phyloP scores from a whole-genome alignment of 2,329 filamentous ascomycete species.

The Trichoderma cornu-damae region DNA sequence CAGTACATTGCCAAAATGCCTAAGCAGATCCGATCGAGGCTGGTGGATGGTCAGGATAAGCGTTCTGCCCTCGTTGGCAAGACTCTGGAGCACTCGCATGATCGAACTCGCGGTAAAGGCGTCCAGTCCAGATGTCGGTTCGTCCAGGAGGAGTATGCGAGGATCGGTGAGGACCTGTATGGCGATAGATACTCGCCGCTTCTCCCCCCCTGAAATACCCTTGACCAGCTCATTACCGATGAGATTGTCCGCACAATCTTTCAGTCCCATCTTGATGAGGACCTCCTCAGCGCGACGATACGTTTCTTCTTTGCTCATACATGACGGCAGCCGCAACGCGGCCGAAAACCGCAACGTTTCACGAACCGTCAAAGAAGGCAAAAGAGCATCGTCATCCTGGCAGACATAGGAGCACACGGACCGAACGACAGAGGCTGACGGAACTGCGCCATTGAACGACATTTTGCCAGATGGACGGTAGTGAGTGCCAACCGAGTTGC shows the following conservation, averaged over 20 bases:
- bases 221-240: slow-evolving; percentile 69
- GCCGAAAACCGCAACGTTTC: slow-evolving; percentile 70
- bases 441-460: slow-evolving; percentile 63
- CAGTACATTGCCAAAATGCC: slow-evolving; percentile 65
- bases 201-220: slow-evolving; percentile 75
- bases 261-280: slow-evolving; percentile 68
- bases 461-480: slow-evolving; percentile 60
- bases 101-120: slow-evolving; percentile 75
- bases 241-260: slow-evolving; percentile 71
- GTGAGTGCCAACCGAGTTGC: slow-evolving; percentile 54
- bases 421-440: slow-evolving; percentile 62
- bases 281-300: slow-evolving; percentile 63
- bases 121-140: slow-evolving; percentile 71
- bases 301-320: slow-evolving; percentile 66
- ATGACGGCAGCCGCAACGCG: slow-evolving; percentile 62
- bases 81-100: slow-evolving; percentile 64
- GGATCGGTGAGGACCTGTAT: slow-evolving; percentile 74
- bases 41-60: slow-evolving; percentile 75
- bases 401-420: slow-evolving; percentile 73
- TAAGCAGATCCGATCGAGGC: slow-evolving; percentile 66
- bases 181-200: slow-evolving; percentile 70
- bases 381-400: slow-evolving; percentile 70
- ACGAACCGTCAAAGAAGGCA: slow-evolving; percentile 69
- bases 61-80: slow-evolving; percentile 69
- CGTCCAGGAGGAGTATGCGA: slow-evolving; percentile 66